Base-by-base conservation (phyloP, 768 basidiomycete genomes). In the Trametes coccinea region DNA sequence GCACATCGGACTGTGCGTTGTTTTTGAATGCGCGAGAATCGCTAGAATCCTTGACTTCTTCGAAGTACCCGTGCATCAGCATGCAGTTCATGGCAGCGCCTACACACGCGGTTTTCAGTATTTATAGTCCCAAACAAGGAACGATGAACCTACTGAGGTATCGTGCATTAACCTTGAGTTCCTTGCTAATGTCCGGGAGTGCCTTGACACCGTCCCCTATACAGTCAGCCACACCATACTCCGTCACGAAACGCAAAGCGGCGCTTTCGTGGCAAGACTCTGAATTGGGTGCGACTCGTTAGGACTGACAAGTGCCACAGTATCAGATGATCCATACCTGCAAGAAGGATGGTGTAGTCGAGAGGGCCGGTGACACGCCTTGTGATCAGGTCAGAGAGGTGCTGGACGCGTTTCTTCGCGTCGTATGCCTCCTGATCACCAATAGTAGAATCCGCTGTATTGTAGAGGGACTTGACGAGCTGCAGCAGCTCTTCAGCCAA, bases 241-340 rank as follows among this genome's bases (percentile, higher is more conserved):
- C 52, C 10, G 58, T 50, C 17, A 64, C 54, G 14, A 64, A 22
- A 2, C 45, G 47, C 7, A 64, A 48, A 7, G 62, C 62, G 1
- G 62, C 43, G 16, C 62, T 64, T 27, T 64, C 62, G 3, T 60
- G 58, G n/a, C 57, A 59, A 11, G 62, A 55, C n/a, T 60, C 58
- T 60, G 17, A 2, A 31, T 6, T 22, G 22, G 6, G 34, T 9
- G 5, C 5, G 14, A n/a, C 14, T 43, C 45, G 39, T 40, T 10
- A 30, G 54, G 29, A 45, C 4, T n/a, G 11, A 9, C 34, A 2
- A 2, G 17, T 34, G 5, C 13, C 13, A 46, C 30, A 31, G n/a
- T 40, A 43, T 11, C 11, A 22, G 4, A 29, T 5, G n/a, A 6
- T 16, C 34, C 54, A 2, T 27, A 60, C 62, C 62, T 22, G 62